These are phyloP conservation scores for Aspergillus felis DNA, from an alignment of 2,329 filamentous ascomycete genomes.

Conservation along the genomic window DNA sequence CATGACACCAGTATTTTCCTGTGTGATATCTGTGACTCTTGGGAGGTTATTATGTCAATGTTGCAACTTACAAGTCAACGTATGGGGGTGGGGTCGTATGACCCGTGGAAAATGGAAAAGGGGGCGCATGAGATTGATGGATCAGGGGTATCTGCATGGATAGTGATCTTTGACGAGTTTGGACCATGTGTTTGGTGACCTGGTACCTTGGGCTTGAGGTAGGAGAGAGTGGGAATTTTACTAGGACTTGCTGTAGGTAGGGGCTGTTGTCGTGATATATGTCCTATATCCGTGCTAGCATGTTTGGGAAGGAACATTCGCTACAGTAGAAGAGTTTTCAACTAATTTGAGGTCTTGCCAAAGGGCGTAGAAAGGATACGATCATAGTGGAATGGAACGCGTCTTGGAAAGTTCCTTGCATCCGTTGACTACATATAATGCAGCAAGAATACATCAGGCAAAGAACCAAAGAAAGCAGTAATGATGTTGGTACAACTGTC, in stretches of 20 bases:
- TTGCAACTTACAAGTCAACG: too few relatives aligned
- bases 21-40: too few relatives aligned
- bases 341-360: background rate
- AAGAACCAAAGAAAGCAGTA: background rate
- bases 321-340: background rate
- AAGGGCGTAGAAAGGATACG: background rate
- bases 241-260: too few relatives aligned
- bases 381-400: too few relatives aligned
- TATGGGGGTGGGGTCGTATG: background rate
- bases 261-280: background rate
- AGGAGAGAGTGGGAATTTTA: too few relatives aligned
- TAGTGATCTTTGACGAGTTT: background rate
- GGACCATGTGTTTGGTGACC: too few relatives aligned
- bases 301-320: background rate
- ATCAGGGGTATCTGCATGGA: background rate
- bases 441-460: background rate
- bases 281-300: background rate
- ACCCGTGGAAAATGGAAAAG: background rate
- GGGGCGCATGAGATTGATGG: too few relatives aligned
- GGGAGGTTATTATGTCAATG: too few relatives aligned
- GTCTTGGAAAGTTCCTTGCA: background rate
- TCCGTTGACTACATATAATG: background rate
- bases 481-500: background rate
- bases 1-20: background rate
- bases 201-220: too few relatives aligned